Base-by-base conservation (phyloP, 148 eudicot genomes). In the Linanthus parryae region DNA sequence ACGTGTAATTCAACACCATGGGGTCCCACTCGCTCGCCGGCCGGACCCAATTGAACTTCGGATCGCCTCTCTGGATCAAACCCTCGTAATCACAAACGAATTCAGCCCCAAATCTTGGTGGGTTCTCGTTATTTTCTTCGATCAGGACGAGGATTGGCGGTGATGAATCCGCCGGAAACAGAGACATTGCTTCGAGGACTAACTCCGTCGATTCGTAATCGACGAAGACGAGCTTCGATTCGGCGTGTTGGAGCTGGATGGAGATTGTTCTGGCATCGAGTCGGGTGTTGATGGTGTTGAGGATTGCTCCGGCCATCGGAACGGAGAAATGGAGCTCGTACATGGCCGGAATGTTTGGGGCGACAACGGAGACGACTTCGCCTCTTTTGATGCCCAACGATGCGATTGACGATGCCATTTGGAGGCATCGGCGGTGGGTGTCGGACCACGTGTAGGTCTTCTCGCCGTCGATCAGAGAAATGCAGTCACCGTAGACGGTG, bases 11-110 rank as follows among this genome's bases (percentile, higher is more conserved):
- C 13, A 49, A 30, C 2, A 37, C 31, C 54, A 49, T 28, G 2
- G 54, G 54, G 36, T 49, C 54, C 54, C 54, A 49, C 37, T 49
- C 54, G 8, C 36, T 28, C 2, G 16, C 12, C 14, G 54, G 54
- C 37, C 54, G 3, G 37, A 49, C 17, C 54, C 54, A 49, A 35
- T 49, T n/a, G 9, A 49, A 49, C 28, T 24, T 11, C 14, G 54
- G 54, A 17, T 49, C 54, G 2, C 54, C 54, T 16, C 15, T 49
- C 19, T 49, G 23, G 1, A 49, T 37, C 26, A 49, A n/a, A 29
- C 9, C 15, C 2, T 30, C 3, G 12, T 49, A 49, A n/a, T 17
- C n/a, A n/a, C n/a, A 12, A 0, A 27, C 14, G 34, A 25, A 49
- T n/a, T 37, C 54, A 15, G 17, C 37, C 1, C 18, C 33, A 1